Percentiles rank a stretch among this genome's conserved stretches.
These are phyloP conservation scores for Phaeoacremonium minimum DNA, from an alignment of 2,329 filamentous ascomycete genomes.

Conservation along the genomic window DNA sequence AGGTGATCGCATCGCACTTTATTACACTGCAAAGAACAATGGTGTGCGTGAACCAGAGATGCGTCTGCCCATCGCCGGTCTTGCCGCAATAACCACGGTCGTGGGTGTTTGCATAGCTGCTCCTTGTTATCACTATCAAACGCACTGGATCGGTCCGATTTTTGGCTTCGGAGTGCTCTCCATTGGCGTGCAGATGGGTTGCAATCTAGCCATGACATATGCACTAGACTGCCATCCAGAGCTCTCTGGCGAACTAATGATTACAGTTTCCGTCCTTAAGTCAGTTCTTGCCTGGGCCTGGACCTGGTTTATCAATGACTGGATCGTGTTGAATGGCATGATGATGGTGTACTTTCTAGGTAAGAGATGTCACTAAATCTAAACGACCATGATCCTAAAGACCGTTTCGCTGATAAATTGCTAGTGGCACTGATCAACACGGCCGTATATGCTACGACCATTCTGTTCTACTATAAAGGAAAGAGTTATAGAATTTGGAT, in stretches of 20 bases:
- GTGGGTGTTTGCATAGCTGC: constrained; percentile 40
- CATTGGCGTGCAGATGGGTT: constrained; percentile 12
- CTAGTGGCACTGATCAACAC: neutral
- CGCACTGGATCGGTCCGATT: constrained; percentile 53
- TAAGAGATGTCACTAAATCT: neutral
- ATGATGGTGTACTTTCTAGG: neutral
- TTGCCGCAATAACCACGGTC: constrained; percentile 46
- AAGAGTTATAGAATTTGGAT: neutral
- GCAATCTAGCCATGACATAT: constrained; percentile 14
- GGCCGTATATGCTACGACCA: neutral
- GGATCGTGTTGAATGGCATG: neutral
- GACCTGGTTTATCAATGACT: neutral
- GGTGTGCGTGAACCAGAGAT: constrained; percentile 57
- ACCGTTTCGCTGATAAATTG: no score
- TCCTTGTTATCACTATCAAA: constrained; percentile 35
- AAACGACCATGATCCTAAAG: neutral
- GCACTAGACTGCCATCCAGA: constrained; percentile 14
- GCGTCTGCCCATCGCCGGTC: constrained; percentile 47
- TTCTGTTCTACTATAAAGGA: neutral
- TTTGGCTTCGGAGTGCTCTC: constrained; percentile 29
- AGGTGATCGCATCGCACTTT: constrained; percentile 43
- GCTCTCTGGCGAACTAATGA: constrained; percentile 12
- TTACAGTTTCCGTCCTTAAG: constrained; percentile 6
- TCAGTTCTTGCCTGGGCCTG: neutral
- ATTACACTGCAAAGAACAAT: constrained; percentile 44